A percentile compares a stretch with the other conserved stretches of the same genome.
These are phyloP conservation scores for Pythium oligandrum DNA, from an alignment of 352 stramenopile species.

Conservation along the genomic window DNA sequence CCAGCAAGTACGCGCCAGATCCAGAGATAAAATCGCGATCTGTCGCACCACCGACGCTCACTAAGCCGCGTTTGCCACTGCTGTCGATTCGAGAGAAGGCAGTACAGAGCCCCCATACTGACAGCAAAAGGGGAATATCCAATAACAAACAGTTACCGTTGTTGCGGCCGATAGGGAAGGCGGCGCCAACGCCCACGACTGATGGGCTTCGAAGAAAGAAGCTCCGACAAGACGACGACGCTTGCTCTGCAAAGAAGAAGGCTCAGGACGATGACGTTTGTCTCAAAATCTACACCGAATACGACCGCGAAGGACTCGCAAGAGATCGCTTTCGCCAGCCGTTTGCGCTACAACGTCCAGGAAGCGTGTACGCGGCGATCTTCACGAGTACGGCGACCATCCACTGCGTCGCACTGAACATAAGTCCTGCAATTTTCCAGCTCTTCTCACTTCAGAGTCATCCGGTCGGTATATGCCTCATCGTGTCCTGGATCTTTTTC, in stretches of 20 bases:
- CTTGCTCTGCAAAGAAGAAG: slow-evolving; percentile 4
- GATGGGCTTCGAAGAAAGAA: too few relatives aligned
- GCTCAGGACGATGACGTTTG: slow-evolving; percentile 1
- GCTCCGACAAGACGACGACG: neutral
- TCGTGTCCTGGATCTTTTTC: slow-evolving; percentile 50
- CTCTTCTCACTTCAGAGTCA: slow-evolving; percentile 41
- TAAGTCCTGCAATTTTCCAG: slow-evolving; percentile 41
- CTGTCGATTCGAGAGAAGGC: too few relatives aligned
- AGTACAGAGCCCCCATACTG: too few relatives aligned
- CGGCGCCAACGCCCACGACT: too few relatives aligned
- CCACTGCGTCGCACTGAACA: slow-evolving; percentile 64
- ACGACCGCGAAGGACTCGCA: slow-evolving; percentile 11
- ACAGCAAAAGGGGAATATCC: too few relatives aligned
- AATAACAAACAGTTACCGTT: too few relatives aligned
- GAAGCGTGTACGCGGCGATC: slow-evolving; percentile 31
- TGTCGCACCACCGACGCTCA: too few relatives aligned
- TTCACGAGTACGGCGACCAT: slow-evolving; percentile 53
- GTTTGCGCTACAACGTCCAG: slow-evolving; percentile 7
- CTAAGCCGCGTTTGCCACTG: too few relatives aligned
- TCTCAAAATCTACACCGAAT: slow-evolving; percentile 20
- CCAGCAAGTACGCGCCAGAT: neutral
- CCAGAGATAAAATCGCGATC: too few relatives aligned
- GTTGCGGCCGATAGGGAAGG: too few relatives aligned
- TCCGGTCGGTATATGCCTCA: slow-evolving; percentile 49
- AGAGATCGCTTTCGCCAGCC: slow-evolving; percentile 1